Evolutionary conservation across 345 rosid species (phyloP), one percentile per base, ranked within the genome.

Genomic region (Brassica juncea): DNA sequence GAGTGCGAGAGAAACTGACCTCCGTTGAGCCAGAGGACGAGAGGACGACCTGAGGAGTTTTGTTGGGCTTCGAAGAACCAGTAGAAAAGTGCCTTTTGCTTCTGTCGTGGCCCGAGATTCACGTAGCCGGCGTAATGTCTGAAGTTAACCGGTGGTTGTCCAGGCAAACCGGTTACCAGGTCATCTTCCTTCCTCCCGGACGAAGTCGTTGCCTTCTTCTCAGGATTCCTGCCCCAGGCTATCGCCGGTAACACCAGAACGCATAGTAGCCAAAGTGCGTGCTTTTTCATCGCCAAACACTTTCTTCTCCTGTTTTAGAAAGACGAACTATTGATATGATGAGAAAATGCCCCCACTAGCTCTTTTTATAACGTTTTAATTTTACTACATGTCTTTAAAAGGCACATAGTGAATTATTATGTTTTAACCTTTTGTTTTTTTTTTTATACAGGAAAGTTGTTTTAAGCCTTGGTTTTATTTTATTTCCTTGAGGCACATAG

Each of bases 11-110:
- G 28, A 70, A 70, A 42, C 58, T 31, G 2, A 89, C 93, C 93
- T 86, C 92, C 92, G 69, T 89, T 87, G 82, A 91, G 96, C 96
- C 93, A 91, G 14, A 91, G 87, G 44, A 91, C 87, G 1, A 91
- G 88, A 69, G 96, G 93, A 19, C 84, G 87, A 10, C 3, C 49
- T 16, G 87, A 63, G 0, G 78, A 68, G 35, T 42, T 77, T 1
- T 66, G 39, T 62, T 84, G 84, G 0, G 92, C 88, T 84, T 89
- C 91, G 28, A 91, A 91, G 82, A 91, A 89, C 93, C 92, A 89
- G 62, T 91, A 89, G 83, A 88, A 91, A 42, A 91, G 80, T 1
- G 92, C 88, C 66, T 84, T 89, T 6, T 77, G 79, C 62, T 39
- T 70, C n/a, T 73, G 68, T 0, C 37, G 28, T 1, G 83, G 86